phyloP scores from a whole-genome alignment of 202 grass and related monocot genomes.

The Eragrostis tef region DNA sequence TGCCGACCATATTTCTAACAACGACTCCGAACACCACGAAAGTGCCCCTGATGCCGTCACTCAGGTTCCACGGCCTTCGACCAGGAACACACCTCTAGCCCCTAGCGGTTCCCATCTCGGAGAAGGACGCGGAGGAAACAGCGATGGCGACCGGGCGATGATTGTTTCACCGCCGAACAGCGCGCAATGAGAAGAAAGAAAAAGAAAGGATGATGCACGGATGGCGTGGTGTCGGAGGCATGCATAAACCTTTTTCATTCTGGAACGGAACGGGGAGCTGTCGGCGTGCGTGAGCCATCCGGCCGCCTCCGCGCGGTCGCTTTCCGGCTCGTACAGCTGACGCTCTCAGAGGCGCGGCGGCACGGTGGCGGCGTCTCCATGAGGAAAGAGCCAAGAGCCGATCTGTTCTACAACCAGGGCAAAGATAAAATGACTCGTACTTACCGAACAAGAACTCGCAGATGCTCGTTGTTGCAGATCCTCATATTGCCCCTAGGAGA shows the following conservation, averaged over 20 bases:
- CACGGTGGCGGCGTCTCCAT: too few relatives aligned
- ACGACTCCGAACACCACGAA: constrained; percentile 1
- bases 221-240: constrained; percentile 23
- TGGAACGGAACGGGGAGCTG: background rate
- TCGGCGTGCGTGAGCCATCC: background rate
- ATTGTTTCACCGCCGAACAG: background rate
- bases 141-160: background rate
- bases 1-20: constrained; percentile 17
- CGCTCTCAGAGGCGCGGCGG: background rate
- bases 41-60: background rate
- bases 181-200: background rate
- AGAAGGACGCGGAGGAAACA: background rate
- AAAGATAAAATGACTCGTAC: too few relatives aligned
- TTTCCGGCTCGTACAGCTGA: background rate
- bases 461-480: too few relatives aligned
- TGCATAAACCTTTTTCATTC: background rate
- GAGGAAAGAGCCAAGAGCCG: too few relatives aligned
- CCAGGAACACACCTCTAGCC: too few relatives aligned
- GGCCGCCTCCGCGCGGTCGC: background rate
- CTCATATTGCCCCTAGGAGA: too few relatives aligned
- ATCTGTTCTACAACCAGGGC: too few relatives aligned
- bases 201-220: background rate
- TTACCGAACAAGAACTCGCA: too few relatives aligned
- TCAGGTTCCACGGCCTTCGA: background rate
- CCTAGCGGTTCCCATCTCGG: background rate